phyloP scores from a whole-genome alignment of 2,329 filamentous ascomycete genomes.

The Clarireedia hainanense region DNA sequence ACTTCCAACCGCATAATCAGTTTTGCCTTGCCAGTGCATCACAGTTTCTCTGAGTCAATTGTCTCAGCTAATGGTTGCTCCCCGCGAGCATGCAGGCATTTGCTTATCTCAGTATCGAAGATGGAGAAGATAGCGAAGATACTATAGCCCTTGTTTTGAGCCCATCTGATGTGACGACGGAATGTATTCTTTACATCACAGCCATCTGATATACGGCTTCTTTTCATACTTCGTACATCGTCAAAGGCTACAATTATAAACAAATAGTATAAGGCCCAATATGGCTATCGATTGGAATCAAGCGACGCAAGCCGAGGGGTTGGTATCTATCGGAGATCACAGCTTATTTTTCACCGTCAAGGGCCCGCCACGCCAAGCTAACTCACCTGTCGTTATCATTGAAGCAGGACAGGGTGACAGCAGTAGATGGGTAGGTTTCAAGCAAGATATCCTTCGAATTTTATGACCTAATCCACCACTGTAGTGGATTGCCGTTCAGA shows the following conservation, averaged over 20 bases:
- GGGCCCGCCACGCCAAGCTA: constrained; percentile 5
- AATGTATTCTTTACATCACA: too few species aligned
- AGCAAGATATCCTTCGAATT: background rate
- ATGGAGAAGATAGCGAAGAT: too few species aligned
- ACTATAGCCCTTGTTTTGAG: too few species aligned
- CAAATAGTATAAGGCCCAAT: background rate
- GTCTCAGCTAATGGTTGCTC: too few species aligned
- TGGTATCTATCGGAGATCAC: constrained; percentile 14
- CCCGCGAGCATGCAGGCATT: too few species aligned
- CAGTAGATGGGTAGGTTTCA: background rate
- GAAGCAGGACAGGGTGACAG: constrained; percentile 10
- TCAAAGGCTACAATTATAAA: background rate
- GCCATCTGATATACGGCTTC: too few species aligned
- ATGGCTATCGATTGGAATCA: background rate
- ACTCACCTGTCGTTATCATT: constrained; percentile 9
- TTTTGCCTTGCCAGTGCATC: too few species aligned
- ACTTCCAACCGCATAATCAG: too few species aligned
- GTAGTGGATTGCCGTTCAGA: constrained; percentile 12
- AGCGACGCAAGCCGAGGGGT: background rate
- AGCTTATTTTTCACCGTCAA: constrained; percentile 9
- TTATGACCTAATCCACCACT: background rate
- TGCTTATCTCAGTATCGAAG: too few species aligned
- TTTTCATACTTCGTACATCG: background rate
- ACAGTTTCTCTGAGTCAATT: too few species aligned
- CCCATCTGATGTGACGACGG: too few species aligned